A percentile compares a stretch with the other conserved stretches of the same genome.
phyloP scores from a whole-genome alignment of 2,329 filamentous ascomycete genomes.

The Rutstroemia sp. region DNA sequence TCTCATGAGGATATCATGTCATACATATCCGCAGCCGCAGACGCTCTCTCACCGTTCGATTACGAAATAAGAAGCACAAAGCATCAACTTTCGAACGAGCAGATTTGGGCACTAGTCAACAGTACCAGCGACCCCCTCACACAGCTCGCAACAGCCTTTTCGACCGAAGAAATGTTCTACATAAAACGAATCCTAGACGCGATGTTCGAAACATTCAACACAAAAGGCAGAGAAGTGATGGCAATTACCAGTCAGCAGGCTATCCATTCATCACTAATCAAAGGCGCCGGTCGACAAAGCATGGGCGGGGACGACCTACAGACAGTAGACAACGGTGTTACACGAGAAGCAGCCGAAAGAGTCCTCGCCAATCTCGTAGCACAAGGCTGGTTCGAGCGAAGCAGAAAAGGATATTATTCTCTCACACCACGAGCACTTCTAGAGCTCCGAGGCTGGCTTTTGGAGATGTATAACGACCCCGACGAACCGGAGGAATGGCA shows the following conservation, averaged over 20 bases:
- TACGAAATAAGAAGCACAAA: constrained; percentile 73
- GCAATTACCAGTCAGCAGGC: constrained; percentile 76
- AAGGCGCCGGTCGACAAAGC: constrained; percentile 33
- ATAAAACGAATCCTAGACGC: constrained; percentile 80
- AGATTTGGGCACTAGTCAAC: constrained; percentile 82
- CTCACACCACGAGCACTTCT: constrained; percentile 72
- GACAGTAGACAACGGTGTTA: constrained; percentile 50
- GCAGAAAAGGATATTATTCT: constrained; percentile 62
- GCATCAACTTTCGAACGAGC: constrained; percentile 59
- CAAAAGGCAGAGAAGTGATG: constrained; percentile 70
- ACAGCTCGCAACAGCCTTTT: constrained; percentile 76
- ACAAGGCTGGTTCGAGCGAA: constrained; percentile 81
- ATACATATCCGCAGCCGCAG: constrained; percentile 64
- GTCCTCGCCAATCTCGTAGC: constrained; percentile 63
- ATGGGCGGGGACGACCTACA: constrained; percentile 24
- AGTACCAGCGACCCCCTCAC: constrained; percentile 77
- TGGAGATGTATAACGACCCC: constrained; percentile 83
- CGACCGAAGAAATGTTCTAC: constrained; percentile 79
- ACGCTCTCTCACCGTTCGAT: constrained; percentile 71
- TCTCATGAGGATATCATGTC: constrained; percentile 59
- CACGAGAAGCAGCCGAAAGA: constrained; percentile 68
- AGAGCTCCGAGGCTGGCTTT: constrained; percentile 76
- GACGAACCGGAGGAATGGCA: constrained; percentile 54
- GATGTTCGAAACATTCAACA: constrained; percentile 90
- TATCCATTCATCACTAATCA: constrained; percentile 58